These are phyloP conservation scores for Dichomitus squalens DNA, from an alignment of 1,284 basidiomycete genomes.

Conservation along the genomic window DNA sequence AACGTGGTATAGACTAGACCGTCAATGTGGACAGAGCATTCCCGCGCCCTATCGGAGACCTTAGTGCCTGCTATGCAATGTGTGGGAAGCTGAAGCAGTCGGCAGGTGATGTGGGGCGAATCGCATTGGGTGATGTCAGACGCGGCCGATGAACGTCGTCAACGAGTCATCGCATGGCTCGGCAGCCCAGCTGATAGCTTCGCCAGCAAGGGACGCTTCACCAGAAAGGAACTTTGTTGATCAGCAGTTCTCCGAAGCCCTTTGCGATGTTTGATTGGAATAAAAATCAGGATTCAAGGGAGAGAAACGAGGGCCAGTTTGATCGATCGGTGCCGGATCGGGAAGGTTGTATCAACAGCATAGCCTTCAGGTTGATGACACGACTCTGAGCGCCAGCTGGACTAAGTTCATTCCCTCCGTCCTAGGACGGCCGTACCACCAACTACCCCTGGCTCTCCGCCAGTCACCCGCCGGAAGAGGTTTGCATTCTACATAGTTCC, in stretches of 20 bases:
- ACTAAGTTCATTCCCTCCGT: conserved; percentile 11
- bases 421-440: background rate
- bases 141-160: background rate
- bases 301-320: background rate
- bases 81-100: background rate
- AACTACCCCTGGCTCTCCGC: background rate
- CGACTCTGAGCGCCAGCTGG: background rate
- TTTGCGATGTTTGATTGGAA: too few relatives aligned
- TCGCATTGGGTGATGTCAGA: conserved; percentile 1
- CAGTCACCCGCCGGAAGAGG: background rate
- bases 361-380: conserved; percentile 16
- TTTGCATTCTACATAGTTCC: background rate
- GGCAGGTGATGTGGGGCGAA: background rate
- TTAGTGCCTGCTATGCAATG: background rate
- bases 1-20: background rate
- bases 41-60: conserved; percentile 4
- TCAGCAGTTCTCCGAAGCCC: too few relatives aligned
- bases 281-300: too few relatives aligned
- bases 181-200: background rate
- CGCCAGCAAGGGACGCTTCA: conserved; percentile 19
- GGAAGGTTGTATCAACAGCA: conserved; percentile 13
- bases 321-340: conserved; percentile 5
- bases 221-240: conserved; percentile 18
- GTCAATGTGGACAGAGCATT: conserved; percentile 1
- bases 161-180: background rate